Percentiles rank a stretch among this genome's conserved stretches.
These are phyloP conservation scores for Scutellaria baicalensis DNA, from an alignment of 257 asterid species.

Conservation along the genomic window DNA sequence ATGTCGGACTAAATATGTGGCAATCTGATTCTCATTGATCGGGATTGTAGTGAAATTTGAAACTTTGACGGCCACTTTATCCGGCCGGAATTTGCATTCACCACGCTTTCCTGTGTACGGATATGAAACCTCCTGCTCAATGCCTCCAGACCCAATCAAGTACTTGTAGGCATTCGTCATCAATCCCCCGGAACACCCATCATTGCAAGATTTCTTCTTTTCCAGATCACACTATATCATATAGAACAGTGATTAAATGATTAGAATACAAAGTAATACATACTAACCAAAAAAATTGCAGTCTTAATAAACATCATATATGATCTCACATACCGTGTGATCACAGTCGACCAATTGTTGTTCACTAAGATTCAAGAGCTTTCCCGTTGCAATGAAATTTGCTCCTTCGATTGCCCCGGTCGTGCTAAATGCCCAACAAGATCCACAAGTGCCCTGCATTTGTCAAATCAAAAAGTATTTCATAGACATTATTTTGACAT, in stretches of 20 bases:
- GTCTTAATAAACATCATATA: no score
- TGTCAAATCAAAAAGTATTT: not conserved
- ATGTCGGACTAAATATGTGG: slow-evolving; percentile 52
- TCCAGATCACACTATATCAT: slow-evolving; percentile 50
- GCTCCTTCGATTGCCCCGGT: slow-evolving; percentile 88
- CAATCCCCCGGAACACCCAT: slow-evolving; percentile 76
- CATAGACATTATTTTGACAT: not conserved
- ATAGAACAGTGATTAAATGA: not conserved
- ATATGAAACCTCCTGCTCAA: slow-evolving; percentile 52
- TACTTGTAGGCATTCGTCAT: slow-evolving; percentile 88
- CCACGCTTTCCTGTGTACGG: slow-evolving; percentile 68
- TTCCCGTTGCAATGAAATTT: slow-evolving; percentile 63
- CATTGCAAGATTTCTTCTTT: slow-evolving; percentile 53
- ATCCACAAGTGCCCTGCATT: slow-evolving; percentile 71
- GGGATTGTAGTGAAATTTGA: slow-evolving; percentile 53
- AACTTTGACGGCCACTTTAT: slow-evolving; percentile 47
- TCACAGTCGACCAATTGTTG: slow-evolving; percentile 91
- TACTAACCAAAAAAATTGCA: no score
- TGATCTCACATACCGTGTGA: slow-evolving; percentile 37
- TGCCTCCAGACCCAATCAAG: slow-evolving; percentile 68
- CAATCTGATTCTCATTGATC: slow-evolving; percentile 53
- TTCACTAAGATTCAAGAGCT: slow-evolving; percentile 71
- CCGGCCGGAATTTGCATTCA: slow-evolving; percentile 48
- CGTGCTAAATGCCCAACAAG: slow-evolving; percentile 96
- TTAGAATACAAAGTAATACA: not conserved